A percentile compares a stretch with the other conserved stretches of the same genome.
Evolutionary conservation across 2,329 filamentous ascomycete genomes (phyloP).

Genomic region (Hymenoscyphus salicellus): DNA sequence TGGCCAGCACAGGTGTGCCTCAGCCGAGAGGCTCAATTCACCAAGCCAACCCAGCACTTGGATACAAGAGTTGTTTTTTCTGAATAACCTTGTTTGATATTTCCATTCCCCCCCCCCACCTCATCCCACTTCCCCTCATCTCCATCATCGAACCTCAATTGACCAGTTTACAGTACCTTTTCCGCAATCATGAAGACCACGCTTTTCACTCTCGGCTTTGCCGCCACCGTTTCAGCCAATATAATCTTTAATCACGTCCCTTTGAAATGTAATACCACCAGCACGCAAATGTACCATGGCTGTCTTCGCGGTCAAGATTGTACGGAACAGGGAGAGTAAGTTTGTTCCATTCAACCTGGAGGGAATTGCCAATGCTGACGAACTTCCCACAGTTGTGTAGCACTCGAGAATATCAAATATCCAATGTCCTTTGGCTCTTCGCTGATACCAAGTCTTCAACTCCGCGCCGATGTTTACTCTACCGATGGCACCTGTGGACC

Average conservation of each 20-base stretch:
- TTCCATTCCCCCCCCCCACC: neutral
- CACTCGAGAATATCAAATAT: conserved; percentile 17
- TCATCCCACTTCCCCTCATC: neutral
- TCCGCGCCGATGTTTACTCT: conserved; percentile 42
- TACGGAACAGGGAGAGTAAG: conserved; percentile 28
- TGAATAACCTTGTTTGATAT: neutral
- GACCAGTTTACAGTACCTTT: conserved; percentile 16
- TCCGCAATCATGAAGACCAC: conserved; percentile 29
- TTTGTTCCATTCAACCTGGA: neutral
- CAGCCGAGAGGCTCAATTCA: neutral
- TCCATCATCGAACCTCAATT: conserved; percentile 1
- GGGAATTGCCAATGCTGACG: conserved; percentile 11
- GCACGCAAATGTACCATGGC: conserved; percentile 31
- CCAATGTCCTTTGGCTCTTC: conserved; percentile 17
- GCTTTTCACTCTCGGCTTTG: conserved; percentile 34
- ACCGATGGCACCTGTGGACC: conserved; percentile 54
- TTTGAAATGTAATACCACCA: conserved; percentile 41
- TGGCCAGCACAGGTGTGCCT: neutral
- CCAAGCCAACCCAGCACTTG: neutral
- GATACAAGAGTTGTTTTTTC: neutral
- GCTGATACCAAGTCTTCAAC: conserved; percentile 12
- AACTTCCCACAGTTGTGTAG: conserved; percentile 25
- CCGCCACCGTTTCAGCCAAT: conserved; percentile 42
- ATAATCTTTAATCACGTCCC: conserved; percentile 48
- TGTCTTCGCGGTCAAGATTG: conserved; percentile 35